A percentile compares a stretch with the other conserved stretches of the same genome.
These are phyloP conservation scores for Pestalotiopsis sp. DNA, from an alignment of 2,329 filamentous ascomycete genomes.

Conservation along the genomic window DNA sequence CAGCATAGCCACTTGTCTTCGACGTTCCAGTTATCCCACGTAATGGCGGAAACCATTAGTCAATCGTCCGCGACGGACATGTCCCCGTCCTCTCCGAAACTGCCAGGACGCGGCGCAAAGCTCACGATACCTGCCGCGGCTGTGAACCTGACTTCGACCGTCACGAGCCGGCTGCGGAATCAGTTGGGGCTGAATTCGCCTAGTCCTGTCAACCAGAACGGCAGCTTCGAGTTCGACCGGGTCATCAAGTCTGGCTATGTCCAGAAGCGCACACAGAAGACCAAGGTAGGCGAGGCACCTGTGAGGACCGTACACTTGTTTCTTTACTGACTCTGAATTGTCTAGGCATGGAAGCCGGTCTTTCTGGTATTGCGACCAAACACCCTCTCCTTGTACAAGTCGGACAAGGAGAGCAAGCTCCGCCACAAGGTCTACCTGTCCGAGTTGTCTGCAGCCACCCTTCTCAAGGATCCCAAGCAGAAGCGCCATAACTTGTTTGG, in stretches of 20 bases:
- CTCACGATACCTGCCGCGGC: constrained; percentile 27
- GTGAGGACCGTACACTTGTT: too few relatives aligned
- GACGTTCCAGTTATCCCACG: background rate
- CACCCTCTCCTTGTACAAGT: constrained; percentile 89
- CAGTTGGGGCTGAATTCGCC: constrained; percentile 65
- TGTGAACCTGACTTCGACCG: constrained; percentile 24
- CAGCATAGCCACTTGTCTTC: background rate
- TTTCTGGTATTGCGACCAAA: constrained; percentile 91
- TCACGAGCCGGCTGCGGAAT: constrained; percentile 32
- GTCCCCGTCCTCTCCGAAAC: constrained; percentile 18
- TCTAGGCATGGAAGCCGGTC: constrained; percentile 83
- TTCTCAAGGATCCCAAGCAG: constrained; percentile 86
- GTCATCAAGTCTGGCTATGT: constrained; percentile 89
- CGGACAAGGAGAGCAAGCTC: constrained; percentile 85
- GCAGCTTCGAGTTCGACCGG: constrained; percentile 93
- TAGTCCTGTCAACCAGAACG: constrained; percentile 90
- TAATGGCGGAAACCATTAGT: constrained; percentile 30
- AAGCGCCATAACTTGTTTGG: constrained; percentile 88
- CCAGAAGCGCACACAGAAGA: constrained; percentile 88
- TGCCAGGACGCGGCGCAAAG: constrained; percentile 28
- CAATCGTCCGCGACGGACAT: constrained; percentile 20
- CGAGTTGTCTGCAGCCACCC: constrained; percentile 87
- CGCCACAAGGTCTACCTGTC: constrained; percentile 85
- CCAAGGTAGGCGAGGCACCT: constrained; percentile 64
- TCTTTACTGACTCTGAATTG: background rate